phyloP scores from a whole-genome alignment of 31 red algal species.

The Asparagopsis taxiformis region DNA sequence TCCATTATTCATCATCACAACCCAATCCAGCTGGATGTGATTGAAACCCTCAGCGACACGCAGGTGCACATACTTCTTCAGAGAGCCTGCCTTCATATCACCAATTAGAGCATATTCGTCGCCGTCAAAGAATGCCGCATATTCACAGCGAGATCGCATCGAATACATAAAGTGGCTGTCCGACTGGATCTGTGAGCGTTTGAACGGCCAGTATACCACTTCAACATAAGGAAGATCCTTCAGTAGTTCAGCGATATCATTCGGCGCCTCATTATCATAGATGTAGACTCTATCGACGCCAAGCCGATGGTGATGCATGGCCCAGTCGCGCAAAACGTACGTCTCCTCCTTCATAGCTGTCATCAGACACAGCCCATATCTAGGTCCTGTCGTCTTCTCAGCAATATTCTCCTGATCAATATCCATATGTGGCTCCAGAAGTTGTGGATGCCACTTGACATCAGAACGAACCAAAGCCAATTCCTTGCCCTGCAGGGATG shows the following conservation, averaged over 20 bases:
- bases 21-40: neutral
- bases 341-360: neutral
- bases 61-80: neutral
- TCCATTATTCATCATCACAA: neutral
- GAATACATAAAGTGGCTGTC: neutral
- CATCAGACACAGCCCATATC: neutral
- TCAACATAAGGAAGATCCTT: neutral
- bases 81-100: neutral
- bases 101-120: neutral
- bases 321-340: neutral
- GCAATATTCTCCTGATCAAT: neutral
- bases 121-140: neutral
- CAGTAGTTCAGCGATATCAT: neutral
- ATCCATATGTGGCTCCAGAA: neutral
- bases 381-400: neutral
- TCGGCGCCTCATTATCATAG: neutral
- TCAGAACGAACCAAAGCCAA: neutral
- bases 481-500: neutral
- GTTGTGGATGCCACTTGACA: neutral
- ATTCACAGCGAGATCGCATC: neutral
- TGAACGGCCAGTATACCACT: neutral
- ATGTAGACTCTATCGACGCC: neutral
- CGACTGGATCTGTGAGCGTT: neutral
- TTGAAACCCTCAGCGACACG: neutral
- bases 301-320: neutral